Conservation (phyloP, 495 filamentous ascomycete genomes). For the Chlorociboria aeruginascens region DNA sequence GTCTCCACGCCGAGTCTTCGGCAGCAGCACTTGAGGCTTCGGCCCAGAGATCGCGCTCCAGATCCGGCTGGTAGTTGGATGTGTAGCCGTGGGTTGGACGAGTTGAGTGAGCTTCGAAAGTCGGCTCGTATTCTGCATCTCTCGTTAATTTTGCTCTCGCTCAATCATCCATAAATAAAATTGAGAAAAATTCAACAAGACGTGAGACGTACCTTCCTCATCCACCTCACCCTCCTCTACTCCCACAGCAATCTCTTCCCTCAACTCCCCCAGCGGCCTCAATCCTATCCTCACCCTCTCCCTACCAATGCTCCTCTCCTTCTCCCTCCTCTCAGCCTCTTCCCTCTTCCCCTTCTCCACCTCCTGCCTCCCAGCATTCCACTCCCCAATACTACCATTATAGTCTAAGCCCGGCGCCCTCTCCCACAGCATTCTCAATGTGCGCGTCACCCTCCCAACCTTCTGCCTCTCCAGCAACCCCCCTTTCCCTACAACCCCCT, state of each 20-base stretch:
- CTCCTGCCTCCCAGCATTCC: constrained; percentile 3
- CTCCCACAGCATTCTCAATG: constrained; percentile 1
- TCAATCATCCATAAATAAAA: neutral
- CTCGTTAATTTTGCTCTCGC: neutral
- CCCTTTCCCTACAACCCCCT: constrained; percentile 3
- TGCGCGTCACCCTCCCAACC: neutral
- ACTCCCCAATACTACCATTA: constrained; percentile 6
- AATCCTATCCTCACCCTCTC: too few relatives aligned
- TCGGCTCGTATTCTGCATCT: too few relatives aligned
- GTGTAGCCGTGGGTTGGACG: too few relatives aligned
- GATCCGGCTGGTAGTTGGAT: too few relatives aligned
- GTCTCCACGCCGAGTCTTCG: too few relatives aligned
- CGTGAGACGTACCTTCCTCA: neutral
- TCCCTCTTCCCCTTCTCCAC: neutral
- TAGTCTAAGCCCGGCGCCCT: neutral
- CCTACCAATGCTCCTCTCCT: neutral
- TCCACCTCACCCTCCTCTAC: neutral
- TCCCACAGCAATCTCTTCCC: neutral
- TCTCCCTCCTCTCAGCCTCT: neutral
- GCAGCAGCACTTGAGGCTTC: too few relatives aligned
- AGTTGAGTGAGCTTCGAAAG: too few relatives aligned
- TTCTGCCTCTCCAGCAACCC: constrained; percentile 3
- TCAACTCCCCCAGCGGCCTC: neutral
- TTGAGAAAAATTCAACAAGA: neutral
- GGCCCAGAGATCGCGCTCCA: too few relatives aligned